phyloP scores from a whole-genome alignment of 176 grass and related monocot genomes.

The Panicum miliaceum region DNA sequence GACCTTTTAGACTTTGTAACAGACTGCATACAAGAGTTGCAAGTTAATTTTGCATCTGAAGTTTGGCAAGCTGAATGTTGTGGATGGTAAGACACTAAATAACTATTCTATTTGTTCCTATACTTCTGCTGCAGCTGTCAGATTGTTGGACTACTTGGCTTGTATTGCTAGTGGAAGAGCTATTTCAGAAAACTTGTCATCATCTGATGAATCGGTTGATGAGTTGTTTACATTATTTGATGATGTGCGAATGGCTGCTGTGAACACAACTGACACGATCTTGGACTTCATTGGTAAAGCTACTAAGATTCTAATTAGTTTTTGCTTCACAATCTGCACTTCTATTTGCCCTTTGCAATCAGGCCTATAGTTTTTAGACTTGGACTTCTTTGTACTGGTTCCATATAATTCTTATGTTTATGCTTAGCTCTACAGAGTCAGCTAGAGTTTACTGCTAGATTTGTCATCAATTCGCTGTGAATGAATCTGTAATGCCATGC shows the following conservation, averaged over 20 bases:
- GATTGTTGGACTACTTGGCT: conserved; percentile 63
- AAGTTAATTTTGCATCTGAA: conserved; percentile 31
- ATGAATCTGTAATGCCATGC: not conserved
- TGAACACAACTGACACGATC: conserved; percentile 61
- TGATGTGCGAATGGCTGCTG: conserved; percentile 74
- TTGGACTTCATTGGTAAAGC: conserved; percentile 80
- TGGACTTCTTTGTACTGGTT: conserved; percentile 19
- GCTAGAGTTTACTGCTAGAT: conserved; percentile 4
- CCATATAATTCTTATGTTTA: conserved; percentile 26
- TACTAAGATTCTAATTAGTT: conserved; percentile 29
- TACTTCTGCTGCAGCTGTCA: conserved; percentile 53
- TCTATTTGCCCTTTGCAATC: conserved; percentile 18
- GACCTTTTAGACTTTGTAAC: not conserved
- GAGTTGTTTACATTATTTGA: conserved; percentile 92
- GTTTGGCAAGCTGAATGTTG: conserved; percentile 34
- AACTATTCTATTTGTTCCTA: conserved; percentile 13
- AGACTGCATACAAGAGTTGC: not conserved
- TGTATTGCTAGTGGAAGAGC: conserved; percentile 50
- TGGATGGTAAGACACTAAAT: conserved; percentile 23
- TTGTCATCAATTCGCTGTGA: not conserved
- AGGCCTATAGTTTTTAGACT: not conserved
- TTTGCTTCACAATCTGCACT: not conserved
- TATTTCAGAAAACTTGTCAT: conserved; percentile 40
- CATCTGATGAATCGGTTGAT: conserved; percentile 56
- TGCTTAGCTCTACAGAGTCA: not conserved